Evolutionary conservation across 805 yeast genomes (phyloP).

Genomic region (Yamadazyma philogaea): DNA sequence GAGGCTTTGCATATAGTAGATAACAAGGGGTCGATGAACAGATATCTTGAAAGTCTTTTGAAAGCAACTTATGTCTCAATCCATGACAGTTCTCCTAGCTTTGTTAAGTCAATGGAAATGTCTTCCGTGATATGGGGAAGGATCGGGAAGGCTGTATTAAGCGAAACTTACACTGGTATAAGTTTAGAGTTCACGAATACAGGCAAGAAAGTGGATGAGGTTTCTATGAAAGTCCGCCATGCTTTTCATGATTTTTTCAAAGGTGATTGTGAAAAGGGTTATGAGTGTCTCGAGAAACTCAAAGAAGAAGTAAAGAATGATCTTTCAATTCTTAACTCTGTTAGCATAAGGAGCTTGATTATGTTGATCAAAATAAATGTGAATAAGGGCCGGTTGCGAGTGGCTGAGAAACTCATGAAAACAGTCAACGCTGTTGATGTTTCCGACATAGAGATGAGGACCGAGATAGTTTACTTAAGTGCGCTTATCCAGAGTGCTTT

Average conservation of each 20-base stretch:
- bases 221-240: conserved; percentile 37
- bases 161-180: conserved; percentile 47
- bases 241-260: conserved; percentile 33
- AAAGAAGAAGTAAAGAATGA: conserved; percentile 25
- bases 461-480: conserved; percentile 25
- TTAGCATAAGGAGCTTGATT: conserved; percentile 40
- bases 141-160: conserved; percentile 46
- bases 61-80: conserved; percentile 56
- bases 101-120: conserved; percentile 46
- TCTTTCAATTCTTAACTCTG: conserved; percentile 37
- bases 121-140: conserved; percentile 49
- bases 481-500: conserved; percentile 29
- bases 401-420: conserved; percentile 35
- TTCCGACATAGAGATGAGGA: conserved; percentile 28
- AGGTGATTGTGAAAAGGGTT: conserved; percentile 43
- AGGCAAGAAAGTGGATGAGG: conserved; percentile 37
- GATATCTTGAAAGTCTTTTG: conserved; percentile 52
- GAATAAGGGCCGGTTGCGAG: conserved; percentile 34
- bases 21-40: conserved; percentile 46
- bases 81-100: conserved; percentile 41
- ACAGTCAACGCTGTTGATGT: conserved; percentile 26
- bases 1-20: conserved; percentile 56
- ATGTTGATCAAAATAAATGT: conserved; percentile 36
- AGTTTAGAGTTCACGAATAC: conserved; percentile 37
- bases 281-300: conserved; percentile 31